Evolutionary conservation across 441 rosid genomes (phyloP).

Genomic region (Biscutella laevigata): DNA sequence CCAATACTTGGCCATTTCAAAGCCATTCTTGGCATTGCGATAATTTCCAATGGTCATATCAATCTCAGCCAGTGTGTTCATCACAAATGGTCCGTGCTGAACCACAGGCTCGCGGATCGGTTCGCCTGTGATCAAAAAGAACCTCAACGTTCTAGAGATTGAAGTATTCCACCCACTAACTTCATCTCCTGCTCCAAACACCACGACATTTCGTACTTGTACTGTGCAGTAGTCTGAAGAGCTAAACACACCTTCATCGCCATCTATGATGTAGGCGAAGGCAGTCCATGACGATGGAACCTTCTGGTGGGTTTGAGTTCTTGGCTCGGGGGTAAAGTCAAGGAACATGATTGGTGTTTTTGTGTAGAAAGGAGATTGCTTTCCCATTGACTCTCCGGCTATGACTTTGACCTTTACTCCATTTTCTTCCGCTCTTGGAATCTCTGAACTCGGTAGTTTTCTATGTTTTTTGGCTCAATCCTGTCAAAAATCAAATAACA

Average conservation of each 20-base stretch:
- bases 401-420: conserved; percentile 62
- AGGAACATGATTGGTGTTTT: conserved; percentile 74
- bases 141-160: conserved; percentile 40
- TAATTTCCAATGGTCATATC: conserved; percentile 68
- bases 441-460: conserved; percentile 52
- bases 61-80: conserved; percentile 80
- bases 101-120: conserved; percentile 71
- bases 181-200: conserved; percentile 62
- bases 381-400: conserved; percentile 91
- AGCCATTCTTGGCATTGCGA: conserved; percentile 56
- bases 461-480: conserved; percentile 68
- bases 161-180: conserved; percentile 66
- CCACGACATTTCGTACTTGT: conserved; percentile 42
- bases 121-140: conserved; percentile 63
- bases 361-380: conserved; percentile 62
- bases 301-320: conserved; percentile 43
- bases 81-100: conserved; percentile 88
- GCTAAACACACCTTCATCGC: conserved; percentile 57
- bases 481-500: conserved; percentile 27
- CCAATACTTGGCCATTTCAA: conserved; percentile 70
- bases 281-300: conserved; percentile 71
- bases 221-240: conserved; percentile 29
- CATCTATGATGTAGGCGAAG: conserved; percentile 59
- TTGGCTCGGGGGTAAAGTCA: conserved; percentile 58
- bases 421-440: conserved; percentile 45